Evolutionary conservation across 495 filamentous ascomycete species (phyloP).

Genomic region (Neurospora intermedia): DNA sequence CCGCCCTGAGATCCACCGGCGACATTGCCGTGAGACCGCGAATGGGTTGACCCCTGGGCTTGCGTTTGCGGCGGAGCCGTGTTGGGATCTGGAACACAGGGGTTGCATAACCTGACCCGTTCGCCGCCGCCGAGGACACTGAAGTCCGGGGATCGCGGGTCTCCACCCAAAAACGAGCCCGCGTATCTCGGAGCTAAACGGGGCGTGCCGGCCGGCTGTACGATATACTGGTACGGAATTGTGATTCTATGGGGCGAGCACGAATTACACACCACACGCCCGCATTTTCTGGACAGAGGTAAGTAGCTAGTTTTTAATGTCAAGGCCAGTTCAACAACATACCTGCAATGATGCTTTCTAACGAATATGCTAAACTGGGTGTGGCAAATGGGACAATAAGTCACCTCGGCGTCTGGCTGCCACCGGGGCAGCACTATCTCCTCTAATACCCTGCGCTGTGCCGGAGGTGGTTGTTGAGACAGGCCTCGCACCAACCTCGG

Average conservation of each 20-base stretch:
- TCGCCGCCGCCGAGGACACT: constrained; percentile 59
- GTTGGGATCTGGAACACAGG: constrained; percentile 88
- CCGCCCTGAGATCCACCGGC: not conserved
- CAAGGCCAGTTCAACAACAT: constrained; percentile 13
- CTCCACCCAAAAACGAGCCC: constrained; percentile 18
- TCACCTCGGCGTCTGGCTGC: constrained; percentile 77
- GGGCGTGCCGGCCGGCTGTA: constrained; percentile 56
- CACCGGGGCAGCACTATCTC: constrained; percentile 54
- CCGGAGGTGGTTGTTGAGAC: not conserved
- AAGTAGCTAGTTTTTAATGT: not conserved
- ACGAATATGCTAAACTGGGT: constrained; percentile 75
- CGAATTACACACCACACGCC: constrained; percentile 78
- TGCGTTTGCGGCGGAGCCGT: constrained; percentile 48
- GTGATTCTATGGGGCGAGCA: constrained; percentile 95
- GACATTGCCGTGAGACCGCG: constrained; percentile 21
- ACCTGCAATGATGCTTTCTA: constrained; percentile 84
- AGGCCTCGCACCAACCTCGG: not conserved
- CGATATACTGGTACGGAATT: constrained; percentile 87
- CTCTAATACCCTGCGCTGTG: not conserved
- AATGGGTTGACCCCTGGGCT: constrained; percentile 7
- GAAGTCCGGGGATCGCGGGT: constrained; percentile 37
- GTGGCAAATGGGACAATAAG: constrained; percentile 70
- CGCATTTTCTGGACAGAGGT: constrained; percentile 61
- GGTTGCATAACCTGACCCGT: constrained; percentile 85
- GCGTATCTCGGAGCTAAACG: constrained; percentile 32